Conservation (phyloP, 1,139 yeast genomes). For the Saccharomyces pastorianus region DNA sequence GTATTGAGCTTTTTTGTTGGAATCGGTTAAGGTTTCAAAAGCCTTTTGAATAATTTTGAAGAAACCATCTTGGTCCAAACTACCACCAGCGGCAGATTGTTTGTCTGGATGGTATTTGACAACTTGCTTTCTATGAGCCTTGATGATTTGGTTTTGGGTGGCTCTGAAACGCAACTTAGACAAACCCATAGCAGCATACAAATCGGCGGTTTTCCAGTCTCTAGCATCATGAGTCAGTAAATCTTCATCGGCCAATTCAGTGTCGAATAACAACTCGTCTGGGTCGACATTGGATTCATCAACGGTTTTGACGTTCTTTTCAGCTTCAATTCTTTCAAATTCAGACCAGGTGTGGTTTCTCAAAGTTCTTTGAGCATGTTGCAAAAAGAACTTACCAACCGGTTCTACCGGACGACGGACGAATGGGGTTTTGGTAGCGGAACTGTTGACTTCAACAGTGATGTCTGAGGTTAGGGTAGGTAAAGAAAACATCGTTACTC, state of each 20-base stretch:
- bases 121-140: conserved; percentile 95
- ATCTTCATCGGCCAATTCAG: conserved; percentile 58
- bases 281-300: conserved; percentile 64
- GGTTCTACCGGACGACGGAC: conserved; percentile 89
- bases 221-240: conserved; percentile 86
- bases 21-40: conserved; percentile 79
- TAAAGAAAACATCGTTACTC: conserved; percentile 23
- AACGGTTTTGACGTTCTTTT: conserved; percentile 67
- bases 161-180: conserved; percentile 88
- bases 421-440: conserved; percentile 51
- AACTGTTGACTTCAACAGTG: conserved; percentile 46
- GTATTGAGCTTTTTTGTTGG: conserved; percentile 80
- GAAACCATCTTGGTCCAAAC: conserved; percentile 89
- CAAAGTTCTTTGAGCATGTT: conserved; percentile 92
- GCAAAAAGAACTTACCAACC: conserved; percentile 90
- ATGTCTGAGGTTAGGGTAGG: conserved; percentile 36
- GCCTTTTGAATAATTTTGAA: conserved; percentile 98
- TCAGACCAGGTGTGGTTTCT: conserved; percentile 99
- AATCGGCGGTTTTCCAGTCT: conserved; percentile 96
- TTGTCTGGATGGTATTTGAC: conserved; percentile 97
- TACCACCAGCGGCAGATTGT: conserved; percentile 68
- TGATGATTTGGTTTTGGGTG: conserved; percentile 85
- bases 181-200: conserved; percentile 91
- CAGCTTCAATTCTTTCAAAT: conserved; percentile 89
- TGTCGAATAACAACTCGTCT: conserved; percentile 69